phyloP scores from a whole-genome alignment of 306 rosid species.

The Castanea sativa region DNA sequence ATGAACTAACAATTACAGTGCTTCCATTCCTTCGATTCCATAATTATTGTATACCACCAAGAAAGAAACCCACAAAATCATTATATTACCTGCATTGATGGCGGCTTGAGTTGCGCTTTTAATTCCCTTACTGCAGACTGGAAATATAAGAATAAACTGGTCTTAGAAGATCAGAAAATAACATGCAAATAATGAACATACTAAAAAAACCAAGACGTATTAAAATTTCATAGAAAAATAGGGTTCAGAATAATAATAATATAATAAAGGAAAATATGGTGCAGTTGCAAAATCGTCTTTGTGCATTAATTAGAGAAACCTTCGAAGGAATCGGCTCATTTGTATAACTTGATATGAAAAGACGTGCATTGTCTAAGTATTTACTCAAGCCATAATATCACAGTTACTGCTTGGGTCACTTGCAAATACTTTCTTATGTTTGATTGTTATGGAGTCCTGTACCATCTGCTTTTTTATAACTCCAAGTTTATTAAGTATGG shows the following conservation, averaged over 20 bases:
- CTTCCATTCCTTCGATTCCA: background rate
- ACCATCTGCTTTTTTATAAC: background rate
- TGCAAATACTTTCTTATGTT: background rate
- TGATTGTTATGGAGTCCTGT: background rate
- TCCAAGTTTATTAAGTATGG: background rate
- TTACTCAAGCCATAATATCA: background rate
- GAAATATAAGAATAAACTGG: constrained; percentile 23
- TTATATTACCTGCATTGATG: constrained; percentile 81
- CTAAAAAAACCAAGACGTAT: constrained; percentile 2
- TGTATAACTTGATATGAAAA: no score
- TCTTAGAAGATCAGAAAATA: background rate
- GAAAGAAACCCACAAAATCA: constrained; percentile 1
- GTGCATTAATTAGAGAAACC: background rate
- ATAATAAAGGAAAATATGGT: constrained; percentile 12
- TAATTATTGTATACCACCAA: background rate
- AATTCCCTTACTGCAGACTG: constrained; percentile 90
- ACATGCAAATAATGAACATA: constrained; percentile 5
- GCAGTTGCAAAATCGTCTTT: constrained; percentile 9
- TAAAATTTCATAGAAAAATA: constrained; percentile 2
- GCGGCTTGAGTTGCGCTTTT: constrained; percentile 84
- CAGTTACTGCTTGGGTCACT: background rate
- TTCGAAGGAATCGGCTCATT: background rate
- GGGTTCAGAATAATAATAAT: background rate
- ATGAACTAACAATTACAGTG: background rate
- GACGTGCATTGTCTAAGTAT: background rate